Evolutionary conservation across 129 eudicot species (phyloP), one percentile per base, ranked within the genome.

Genomic region (Tagetes erecta): DNA sequence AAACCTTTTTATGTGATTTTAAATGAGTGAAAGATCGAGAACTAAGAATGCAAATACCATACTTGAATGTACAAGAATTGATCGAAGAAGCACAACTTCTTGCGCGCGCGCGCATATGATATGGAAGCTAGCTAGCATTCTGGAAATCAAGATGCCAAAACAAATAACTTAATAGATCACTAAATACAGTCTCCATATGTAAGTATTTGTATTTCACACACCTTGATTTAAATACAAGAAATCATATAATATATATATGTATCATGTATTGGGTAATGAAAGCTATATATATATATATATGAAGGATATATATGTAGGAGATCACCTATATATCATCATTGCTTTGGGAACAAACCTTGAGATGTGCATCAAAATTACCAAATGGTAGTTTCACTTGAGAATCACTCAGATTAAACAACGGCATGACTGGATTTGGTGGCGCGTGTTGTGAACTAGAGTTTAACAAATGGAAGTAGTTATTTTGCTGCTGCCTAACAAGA

Each of bases 381-480:
- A 73, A 77, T 40, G 81, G 59, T 12, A 35, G 62, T 70, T 76
- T 86, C 62, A 80, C 80, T 40, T 74, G 93, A 71, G 87, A 74
- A 60, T 66, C 83, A 73, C 80, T 80, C 72, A 62, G 47, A 62
- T 80, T 78, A 85, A 81, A 80, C 69, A 81, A 78, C 36, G 86
- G 85, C 66, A 87, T 57, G 55, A 81, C 70, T 1, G 85, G 67
- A 81, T 84, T 86, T 77, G 82, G 87, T 30, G 64, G 64, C 5
- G 57, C 72, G 41, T 83, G 79, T 62, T 76, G 83, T 7, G 88
- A 83, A 70, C 84, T 64, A 59, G 91, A 81, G 76, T 77, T 83
- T 66, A 78, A 66, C 46, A 81, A 79, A 51, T 82, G 85, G 40
- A 83, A 80, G 60, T 81, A 82, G 74, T 80, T 82, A 68, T 80